A percentile compares a stretch with the other conserved stretches of the same genome.
phyloP scores from a whole-genome alignment of 805 yeast species.

The Zygoascus bituminiphila region DNA sequence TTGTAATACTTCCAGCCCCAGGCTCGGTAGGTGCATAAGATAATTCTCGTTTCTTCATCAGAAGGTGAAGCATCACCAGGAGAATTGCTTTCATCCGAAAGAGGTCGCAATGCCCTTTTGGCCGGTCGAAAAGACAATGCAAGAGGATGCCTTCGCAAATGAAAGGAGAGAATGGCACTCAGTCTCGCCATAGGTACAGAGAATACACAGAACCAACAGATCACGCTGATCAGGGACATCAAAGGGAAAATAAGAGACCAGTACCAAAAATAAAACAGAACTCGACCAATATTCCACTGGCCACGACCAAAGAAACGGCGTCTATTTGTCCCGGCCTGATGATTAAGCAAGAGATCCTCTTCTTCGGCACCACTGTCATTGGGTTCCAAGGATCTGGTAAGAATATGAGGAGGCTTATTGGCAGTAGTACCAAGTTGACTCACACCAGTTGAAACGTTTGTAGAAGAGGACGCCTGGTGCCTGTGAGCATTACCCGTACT shows the following conservation, averaged over 20 bases:
- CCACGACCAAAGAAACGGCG: slow-evolving; percentile 83
- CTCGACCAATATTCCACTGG: slow-evolving; percentile 77
- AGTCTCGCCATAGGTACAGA: slow-evolving; percentile 92
- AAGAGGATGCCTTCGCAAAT: slow-evolving; percentile 82
- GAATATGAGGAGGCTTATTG: neutral
- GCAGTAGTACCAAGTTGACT: slow-evolving; percentile 1
- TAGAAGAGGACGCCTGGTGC: no score
- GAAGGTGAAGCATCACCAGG: neutral
- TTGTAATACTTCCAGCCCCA: slow-evolving; percentile 91
- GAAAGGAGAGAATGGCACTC: slow-evolving; percentile 55
- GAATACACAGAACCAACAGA: slow-evolving; percentile 78
- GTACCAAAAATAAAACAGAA: slow-evolving; percentile 63
- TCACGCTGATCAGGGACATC: slow-evolving; percentile 41
- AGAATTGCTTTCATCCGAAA: neutral
- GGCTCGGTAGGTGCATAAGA: slow-evolving; percentile 86
- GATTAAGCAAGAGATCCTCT: slow-evolving; percentile 4
- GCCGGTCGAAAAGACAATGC: slow-evolving; percentile 56
- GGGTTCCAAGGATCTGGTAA: neutral
- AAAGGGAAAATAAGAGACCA: slow-evolving; percentile 67
- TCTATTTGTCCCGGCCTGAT: slow-evolving; percentile 1
- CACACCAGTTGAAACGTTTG: neutral
- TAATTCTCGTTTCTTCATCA: slow-evolving; percentile 39
- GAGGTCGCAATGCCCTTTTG: slow-evolving; percentile 22
- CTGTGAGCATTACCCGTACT: neutral
- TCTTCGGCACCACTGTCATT: slow-evolving; percentile 7